These are phyloP conservation scores for Lachancea fermentati DNA, from an alignment of 805 yeast species.

Conservation along the genomic window DNA sequence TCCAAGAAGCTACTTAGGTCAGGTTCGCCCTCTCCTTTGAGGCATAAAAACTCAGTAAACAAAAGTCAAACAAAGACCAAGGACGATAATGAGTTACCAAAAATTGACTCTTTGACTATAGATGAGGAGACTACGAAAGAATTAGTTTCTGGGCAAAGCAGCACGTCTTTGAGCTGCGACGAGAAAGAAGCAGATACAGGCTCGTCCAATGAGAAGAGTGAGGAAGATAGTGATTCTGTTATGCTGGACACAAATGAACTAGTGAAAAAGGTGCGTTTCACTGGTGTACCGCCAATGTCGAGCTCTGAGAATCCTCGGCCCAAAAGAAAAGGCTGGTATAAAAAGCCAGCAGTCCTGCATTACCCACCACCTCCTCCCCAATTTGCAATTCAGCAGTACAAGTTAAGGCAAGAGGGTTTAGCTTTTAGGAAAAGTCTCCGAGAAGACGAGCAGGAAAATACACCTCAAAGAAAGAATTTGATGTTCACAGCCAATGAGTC, in stretches of 20 bases:
- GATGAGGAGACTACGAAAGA: conserved; percentile 4
- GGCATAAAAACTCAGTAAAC: background rate
- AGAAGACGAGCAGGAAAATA: conserved; percentile 14
- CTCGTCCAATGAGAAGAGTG: background rate
- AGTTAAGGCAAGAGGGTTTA: conserved; percentile 30
- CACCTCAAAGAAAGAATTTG: conserved; percentile 8
- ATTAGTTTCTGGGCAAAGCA: background rate
- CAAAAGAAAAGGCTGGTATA: conserved; percentile 33
- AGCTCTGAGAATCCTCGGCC: conserved; percentile 29
- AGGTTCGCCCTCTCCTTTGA: conserved; percentile 5
- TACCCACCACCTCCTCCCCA: conserved; percentile 28
- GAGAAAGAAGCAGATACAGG: background rate
- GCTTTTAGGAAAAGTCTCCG: conserved; percentile 30
- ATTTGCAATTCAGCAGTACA: conserved; percentile 14
- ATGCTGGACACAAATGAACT: background rate
- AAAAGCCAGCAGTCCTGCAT: conserved; percentile 32
- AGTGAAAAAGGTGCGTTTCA: conserved; percentile 30
- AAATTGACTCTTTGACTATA: conserved; percentile 1
- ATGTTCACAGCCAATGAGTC: conserved; percentile 7
- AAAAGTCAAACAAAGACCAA: background rate
- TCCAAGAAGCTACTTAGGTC: conserved; percentile 2
- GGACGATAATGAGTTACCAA: background rate
- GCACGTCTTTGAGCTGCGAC: background rate
- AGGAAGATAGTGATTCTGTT: background rate
- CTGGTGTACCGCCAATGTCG: conserved; percentile 33